Conservation (phyloP, 352 stramenopile genomes). For the Pythium scleroteichum region DNA sequence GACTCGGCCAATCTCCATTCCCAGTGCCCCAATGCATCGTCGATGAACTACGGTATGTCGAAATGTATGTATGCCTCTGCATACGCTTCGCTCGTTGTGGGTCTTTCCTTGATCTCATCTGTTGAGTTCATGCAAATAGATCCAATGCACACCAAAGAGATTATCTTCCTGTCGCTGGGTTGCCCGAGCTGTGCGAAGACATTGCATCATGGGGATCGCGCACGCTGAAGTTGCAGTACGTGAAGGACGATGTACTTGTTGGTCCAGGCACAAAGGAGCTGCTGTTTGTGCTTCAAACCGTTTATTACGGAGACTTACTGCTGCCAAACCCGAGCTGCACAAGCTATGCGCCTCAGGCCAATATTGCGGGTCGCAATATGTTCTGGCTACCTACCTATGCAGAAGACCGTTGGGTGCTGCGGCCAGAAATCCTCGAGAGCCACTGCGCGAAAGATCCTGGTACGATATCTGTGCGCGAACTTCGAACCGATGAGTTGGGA, state of each 20-base stretch:
- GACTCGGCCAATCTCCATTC: conserved; percentile 84
- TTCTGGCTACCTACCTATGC: conserved; percentile 84
- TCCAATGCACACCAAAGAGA: conserved; percentile 81
- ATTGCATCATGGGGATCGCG: conserved; percentile 73
- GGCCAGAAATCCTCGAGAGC: conserved; percentile 77
- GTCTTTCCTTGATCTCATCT: not conserved
- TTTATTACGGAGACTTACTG: conserved; percentile 86
- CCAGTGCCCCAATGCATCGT: conserved; percentile 87
- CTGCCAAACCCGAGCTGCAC: conserved; percentile 86
- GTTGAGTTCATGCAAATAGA: conserved; percentile 28
- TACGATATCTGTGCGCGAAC: conserved; percentile 26
- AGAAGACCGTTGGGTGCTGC: conserved; percentile 79
- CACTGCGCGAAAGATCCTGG: conserved; percentile 79
- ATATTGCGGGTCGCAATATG: conserved; percentile 87
- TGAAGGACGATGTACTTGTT: conserved; percentile 78
- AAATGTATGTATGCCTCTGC: conserved; percentile 30
- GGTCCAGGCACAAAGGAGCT: conserved; percentile 89
- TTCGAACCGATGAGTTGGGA: too few relatives aligned
- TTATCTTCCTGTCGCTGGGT: conserved; percentile 79
- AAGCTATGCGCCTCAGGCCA: conserved; percentile 83
- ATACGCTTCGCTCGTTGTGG: conserved; percentile 5
- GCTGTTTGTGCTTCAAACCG: conserved; percentile 86
- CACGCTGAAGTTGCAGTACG: conserved; percentile 61
- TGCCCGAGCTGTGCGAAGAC: conserved; percentile 72
- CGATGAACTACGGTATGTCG: conserved; percentile 74